Base-by-base conservation (phyloP, 2,329 filamentous ascomycete species). In the Ceratocystis variospora region DNA sequence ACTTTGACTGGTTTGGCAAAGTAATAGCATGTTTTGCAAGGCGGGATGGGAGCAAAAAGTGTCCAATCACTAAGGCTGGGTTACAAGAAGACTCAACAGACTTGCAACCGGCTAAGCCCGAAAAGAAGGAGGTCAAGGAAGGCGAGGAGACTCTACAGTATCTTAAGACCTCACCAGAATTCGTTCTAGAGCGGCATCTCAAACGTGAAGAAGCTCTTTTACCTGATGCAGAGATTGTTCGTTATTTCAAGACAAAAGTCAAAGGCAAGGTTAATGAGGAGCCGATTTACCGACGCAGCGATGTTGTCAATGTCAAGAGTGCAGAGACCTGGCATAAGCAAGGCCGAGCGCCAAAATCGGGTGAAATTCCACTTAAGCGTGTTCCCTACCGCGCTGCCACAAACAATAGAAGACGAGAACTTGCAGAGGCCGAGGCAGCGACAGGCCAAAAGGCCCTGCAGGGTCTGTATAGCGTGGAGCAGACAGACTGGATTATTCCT, bases 321-420 rank as follows among this genome's bases (percentile, higher is more conserved):
- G 88, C 89, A 1, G 94, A 99, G 74, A 96, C 90, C 1, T 99
- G 94, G 94, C 94, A 97, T 74, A 96, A 96, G 74, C 93, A 96
- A 78, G 94, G 94, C 0, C 84, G 93, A 10, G 87, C 86, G 31
- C 85, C 94, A 2, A 81, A 83, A 31, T 72, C 79, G 0, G 90
- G 89, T 2, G 85, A 88, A 70, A 77, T 84, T 62, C 89, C 94
- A 0, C 76, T 96, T 68, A 99, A 99, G 74, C 81, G 83, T 53
- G 94, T 96, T 0, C 90, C 93, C 0, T 91, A 94, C 73, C 88
- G 94, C 53, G 94, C 91, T 17, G 93, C 96, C 2, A 99, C 94
- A 0, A 82, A 89, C 2, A 90, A 91, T 64, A 83, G 94, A 25
- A 89, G 91, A 71, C 85, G 92, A 62, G 94, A 96, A 74, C 88